These are phyloP conservation scores for Aspergillus quadrilineatus DNA, from an alignment of 2,329 filamentous ascomycete species.

Conservation along the genomic window DNA sequence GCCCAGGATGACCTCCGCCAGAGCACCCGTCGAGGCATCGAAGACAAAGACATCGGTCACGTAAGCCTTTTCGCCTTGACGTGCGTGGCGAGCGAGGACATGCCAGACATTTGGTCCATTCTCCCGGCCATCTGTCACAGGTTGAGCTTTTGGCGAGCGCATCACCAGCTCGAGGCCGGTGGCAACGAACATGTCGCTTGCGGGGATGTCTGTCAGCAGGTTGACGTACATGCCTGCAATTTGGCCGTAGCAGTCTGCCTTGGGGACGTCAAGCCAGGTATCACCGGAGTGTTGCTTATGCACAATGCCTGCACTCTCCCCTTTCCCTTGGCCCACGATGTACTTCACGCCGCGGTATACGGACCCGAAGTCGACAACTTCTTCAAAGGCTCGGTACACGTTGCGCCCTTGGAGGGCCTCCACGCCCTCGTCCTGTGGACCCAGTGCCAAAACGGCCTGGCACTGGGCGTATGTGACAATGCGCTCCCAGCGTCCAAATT, in stretches of 20 bases:
- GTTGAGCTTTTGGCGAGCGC: constrained; percentile 18
- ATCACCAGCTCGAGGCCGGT: constrained; percentile 27
- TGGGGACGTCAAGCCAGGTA: constrained; percentile 4
- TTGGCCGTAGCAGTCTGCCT: background rate
- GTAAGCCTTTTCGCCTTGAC: constrained; percentile 17
- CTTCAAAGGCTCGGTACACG: constrained; percentile 16
- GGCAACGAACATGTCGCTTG: constrained; percentile 29
- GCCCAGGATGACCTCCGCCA: constrained; percentile 32
- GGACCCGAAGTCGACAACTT: constrained; percentile 14
- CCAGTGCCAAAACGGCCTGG: background rate
- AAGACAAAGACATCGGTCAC: constrained; percentile 35
- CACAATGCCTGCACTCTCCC: background rate
- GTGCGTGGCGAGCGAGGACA: constrained; percentile 25
- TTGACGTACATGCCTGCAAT: background rate
- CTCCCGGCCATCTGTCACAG: background rate
- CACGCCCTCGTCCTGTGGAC: constrained; percentile 7
- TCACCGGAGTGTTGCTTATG: background rate
- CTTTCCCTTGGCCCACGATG: background rate
- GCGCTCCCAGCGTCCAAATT: background rate
- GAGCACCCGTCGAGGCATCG: constrained; percentile 22
- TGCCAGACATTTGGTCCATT: constrained; percentile 17
- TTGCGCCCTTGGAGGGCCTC: constrained; percentile 20
- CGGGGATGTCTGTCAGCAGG: background rate
- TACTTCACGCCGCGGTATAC: constrained; percentile 2
- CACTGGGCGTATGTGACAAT: too few species aligned